Evolutionary conservation across 257 asterid genomes (phyloP).

Genomic region (Ligustrum vulgare): DNA sequence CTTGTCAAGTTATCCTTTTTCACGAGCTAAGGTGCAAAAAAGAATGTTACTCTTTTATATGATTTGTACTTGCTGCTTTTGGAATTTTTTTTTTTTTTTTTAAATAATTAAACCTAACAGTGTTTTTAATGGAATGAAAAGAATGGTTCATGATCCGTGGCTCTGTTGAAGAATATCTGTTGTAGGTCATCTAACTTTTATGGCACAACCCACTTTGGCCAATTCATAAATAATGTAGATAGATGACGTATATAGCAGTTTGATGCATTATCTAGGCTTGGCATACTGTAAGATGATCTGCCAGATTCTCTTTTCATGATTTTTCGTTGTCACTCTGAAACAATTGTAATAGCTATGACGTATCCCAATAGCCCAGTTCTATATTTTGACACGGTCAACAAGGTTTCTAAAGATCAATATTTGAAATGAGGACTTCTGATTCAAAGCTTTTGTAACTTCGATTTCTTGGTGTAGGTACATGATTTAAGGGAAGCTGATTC

Average conservation of each 20-base stretch:
- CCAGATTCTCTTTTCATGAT: not conserved
- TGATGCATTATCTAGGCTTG: not conserved
- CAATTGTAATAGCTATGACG: not conserved
- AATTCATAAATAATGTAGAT: not conserved
- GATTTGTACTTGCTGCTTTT: not conserved
- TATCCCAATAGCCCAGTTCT: not conserved
- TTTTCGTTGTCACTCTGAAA: not conserved
- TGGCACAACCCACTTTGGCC: not conserved
- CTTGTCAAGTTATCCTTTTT: constrained; percentile 6
- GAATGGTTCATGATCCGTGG: not conserved
- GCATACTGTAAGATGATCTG: not conserved
- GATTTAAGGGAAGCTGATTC: constrained; percentile 61
- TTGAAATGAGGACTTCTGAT: constrained; percentile 13
- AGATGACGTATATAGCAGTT: not conserved
- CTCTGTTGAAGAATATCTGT: not conserved
- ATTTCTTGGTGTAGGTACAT: constrained; percentile 58
- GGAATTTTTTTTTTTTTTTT: no score
- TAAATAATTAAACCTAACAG: not conserved
- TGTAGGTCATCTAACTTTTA: not conserved
- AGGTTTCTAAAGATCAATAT: constrained; percentile 7
- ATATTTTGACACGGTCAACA: not conserved
- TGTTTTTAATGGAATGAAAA: not conserved
- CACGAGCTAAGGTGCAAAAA: constrained; percentile 4
- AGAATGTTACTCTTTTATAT: not conserved
- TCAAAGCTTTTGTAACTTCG: constrained; percentile 11